Base-by-base conservation (phyloP, 2,329 filamentous ascomycete species). In the Ceratocystis eucalypticola region DNA sequence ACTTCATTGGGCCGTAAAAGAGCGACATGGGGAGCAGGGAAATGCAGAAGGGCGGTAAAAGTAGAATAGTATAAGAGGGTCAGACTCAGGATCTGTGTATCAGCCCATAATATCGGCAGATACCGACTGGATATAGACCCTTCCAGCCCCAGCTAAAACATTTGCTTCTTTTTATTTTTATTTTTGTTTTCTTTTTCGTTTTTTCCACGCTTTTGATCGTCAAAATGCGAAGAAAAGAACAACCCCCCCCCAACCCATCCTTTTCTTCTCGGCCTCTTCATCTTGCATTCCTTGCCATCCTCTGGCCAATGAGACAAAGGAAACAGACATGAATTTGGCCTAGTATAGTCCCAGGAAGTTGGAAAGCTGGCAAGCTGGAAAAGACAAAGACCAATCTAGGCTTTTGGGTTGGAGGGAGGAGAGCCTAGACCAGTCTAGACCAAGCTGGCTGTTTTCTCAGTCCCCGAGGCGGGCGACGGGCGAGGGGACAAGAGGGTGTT, bases 371-470 rank as follows among this genome's bases (percentile, higher is more conserved):
- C 46, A 48, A 50, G 48, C 41, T 63, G 61, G 61, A 63, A 48
- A 50, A 63, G 46, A 63, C 61, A 50, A 46, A 63, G 61, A 63
- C 44, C 44, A 63, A 33, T 59, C 55, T 59, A 59, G 55, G 55
- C 55, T 59, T 17, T 59, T 17, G 55, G 30, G 55, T 2, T 30
- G 28, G 55, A 25, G 28, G 28, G 5, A 7, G 55, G 33, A 37
- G 53, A 41, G 55, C 55, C 55, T 37, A 59, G 55, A 59, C 55
- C 55, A n/a, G 55, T 59, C 55, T 59, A 59, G 55, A 59, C 55
- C 30, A 17, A 3, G 55, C 22, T 8, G 17, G 17, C 55, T 59
- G 55, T 59, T 59, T 59, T 59, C 55, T 59, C 55, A 8, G 30
- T 33, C 6, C 1, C 28, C 8, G 33, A 37, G 33, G 33, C 7